Base-by-base conservation (phyloP, 345 rosid genomes). In the Citrus medica region DNA sequence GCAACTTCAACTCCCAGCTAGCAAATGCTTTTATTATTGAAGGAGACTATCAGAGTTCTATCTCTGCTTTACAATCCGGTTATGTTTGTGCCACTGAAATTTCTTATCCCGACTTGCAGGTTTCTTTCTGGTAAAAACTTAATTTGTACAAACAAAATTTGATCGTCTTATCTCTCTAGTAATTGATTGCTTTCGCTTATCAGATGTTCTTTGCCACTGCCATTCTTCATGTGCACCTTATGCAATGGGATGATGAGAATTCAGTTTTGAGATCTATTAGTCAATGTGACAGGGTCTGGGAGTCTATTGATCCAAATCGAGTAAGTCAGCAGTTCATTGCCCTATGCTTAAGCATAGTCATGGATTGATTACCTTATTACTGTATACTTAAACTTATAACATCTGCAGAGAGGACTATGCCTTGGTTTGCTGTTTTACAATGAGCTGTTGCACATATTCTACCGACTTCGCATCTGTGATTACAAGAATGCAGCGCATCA, bases 1-100 rank as follows among this genome's bases (percentile, higher is more conserved):
- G 97, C 89, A 96, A 96, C 81, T 94, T 96, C 92, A 92, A 86
- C 80, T 94, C 98, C 13, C 99, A 94, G 90, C 91, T 96, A n/a
- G 98, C 98, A 21, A 96, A 89, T 79, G 92, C 92, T 25, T 90
- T 91, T 71, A 84, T 96, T 55, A 88, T 89, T 63, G 93, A 92
- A 86, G 98, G 97, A 59, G 97, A 96, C 77, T 92, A 87, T 75
- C 86, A 84, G 46, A 82, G 87, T 73, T 89, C 98, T 19, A 69
- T 96, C 68, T 84, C 97, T 25, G 89, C 91, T 53, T 80, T 94
- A 71, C 90, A 92, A 76, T 86, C 92, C 21, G 98, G 97, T 48
- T 89, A 79, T 70, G 80, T 59, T 79, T 87, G 81, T 70, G 97
- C 97, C 62, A 78, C 93, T 32, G 91, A 88, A 65, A 81, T 94